Base-by-base conservation (phyloP, 2,329 filamentous ascomycete species). In the Botrytis paeoniae region DNA sequence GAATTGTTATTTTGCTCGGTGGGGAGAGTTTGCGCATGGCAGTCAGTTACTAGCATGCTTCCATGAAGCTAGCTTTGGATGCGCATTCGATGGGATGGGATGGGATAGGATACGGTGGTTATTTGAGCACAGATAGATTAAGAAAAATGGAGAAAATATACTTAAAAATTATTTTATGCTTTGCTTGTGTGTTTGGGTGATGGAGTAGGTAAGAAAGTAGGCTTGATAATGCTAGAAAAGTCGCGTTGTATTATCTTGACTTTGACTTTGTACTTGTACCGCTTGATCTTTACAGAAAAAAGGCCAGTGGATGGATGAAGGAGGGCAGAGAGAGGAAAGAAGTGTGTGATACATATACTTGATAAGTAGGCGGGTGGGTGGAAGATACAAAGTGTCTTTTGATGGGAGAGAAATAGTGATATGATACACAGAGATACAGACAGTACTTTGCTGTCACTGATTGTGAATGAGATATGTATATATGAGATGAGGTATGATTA, bases 101-200 rank as follows among this genome's bases (percentile, higher is more conserved):
- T 39, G 18, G 37, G 60, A 41, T 41, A 29, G 37, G 60, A 41
- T 41, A 29, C n/a, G 37, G 60, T 12, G 35, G 48, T 69, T 32
- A 57, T 18, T 51, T 69, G n/a, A 29, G 48, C 20, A 57, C n/a
- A 57, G 65, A 69, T 57, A 69, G 65, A 41, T 29, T 64, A 57
- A 25, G 65, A 22, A 43, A n/a, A 41, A 59, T 57, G 48, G 18
- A 57, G n/a, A 69, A 10, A 32, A 32, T 7, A 57, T 57, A 35
- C 35, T 69, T 69, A 20, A 29, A 57, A 57, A 4, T 48, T 41
- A 57, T 35, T 14, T 54, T 41, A 25, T 14, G 12, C 6, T 12
- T 51, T n/a, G 22, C 22, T 51, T 29, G 10, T 68, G n/a, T 41
- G 25, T 39, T 35, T 51, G 22, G 3, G 16, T 41, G 25, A 5